phyloP scores from a whole-genome alignment of 2,329 filamentous ascomycete species.

The Huntiella moniliformis region DNA sequence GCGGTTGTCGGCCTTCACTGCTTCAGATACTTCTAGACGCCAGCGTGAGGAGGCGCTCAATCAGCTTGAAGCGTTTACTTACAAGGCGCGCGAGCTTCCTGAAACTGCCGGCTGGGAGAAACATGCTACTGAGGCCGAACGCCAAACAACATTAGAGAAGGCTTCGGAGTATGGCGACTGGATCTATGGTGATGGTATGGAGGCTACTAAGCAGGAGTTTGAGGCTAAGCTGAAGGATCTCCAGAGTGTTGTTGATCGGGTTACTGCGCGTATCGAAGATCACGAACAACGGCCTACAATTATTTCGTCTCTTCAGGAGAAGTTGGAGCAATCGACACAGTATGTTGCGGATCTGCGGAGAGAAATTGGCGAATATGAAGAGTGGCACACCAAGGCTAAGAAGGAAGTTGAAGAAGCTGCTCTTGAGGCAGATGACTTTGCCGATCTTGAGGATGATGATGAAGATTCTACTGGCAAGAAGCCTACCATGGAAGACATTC shows the following conservation, averaged over 20 bases:
- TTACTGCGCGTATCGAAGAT: slow-evolving; percentile 60
- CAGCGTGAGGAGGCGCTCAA: slow-evolving; percentile 76
- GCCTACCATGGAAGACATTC: slow-evolving; percentile 25
- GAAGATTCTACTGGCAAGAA: slow-evolving; percentile 16
- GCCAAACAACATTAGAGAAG: slow-evolving; percentile 46
- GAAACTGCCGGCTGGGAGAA: slow-evolving; percentile 57
- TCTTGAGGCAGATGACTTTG: slow-evolving; percentile 38
- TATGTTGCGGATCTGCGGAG: slow-evolving; percentile 51
- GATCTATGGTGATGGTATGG: slow-evolving; percentile 71
- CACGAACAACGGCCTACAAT: slow-evolving; percentile 49
- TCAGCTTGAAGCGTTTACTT: slow-evolving; percentile 83
- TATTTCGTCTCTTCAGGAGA: slow-evolving; percentile 46
- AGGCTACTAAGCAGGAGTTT: slow-evolving; percentile 57
- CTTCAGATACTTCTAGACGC: slow-evolving; percentile 60
- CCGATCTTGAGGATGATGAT: slow-evolving; percentile 60
- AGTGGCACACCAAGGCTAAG: slow-evolving; percentile 28
- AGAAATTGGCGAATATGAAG: slow-evolving; percentile 50
- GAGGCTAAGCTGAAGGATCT: slow-evolving; percentile 60
- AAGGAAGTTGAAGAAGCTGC: slow-evolving; percentile 20
- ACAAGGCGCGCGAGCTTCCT: slow-evolving; percentile 67
- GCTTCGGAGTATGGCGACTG: slow-evolving; percentile 61
- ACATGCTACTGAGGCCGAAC: slow-evolving; percentile 49
- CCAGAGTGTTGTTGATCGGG: slow-evolving; percentile 57
- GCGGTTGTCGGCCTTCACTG: slow-evolving; percentile 66
- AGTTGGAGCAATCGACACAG: slow-evolving; percentile 52